These are phyloP conservation scores for Tillandsia fasciculata DNA, from an alignment of 176 grass and related monocot species.

Conservation along the genomic window DNA sequence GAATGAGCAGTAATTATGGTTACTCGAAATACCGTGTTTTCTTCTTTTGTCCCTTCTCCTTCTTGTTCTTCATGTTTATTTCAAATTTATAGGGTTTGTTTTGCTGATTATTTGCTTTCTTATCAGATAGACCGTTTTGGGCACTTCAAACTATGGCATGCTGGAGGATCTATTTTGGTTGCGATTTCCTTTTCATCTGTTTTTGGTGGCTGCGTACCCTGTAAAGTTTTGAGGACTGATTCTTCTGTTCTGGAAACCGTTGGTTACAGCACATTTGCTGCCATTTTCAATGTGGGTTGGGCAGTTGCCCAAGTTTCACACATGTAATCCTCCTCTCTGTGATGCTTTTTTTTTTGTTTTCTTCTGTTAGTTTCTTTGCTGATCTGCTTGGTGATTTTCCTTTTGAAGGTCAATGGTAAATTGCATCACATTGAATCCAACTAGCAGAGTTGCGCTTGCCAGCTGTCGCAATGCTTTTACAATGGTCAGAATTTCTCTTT, in stretches of 20 bases:
- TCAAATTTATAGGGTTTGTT: too few species aligned
- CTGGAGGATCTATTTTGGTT: conserved; percentile 84
- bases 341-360: conserved; percentile 16
- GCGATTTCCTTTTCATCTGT: conserved; percentile 95
- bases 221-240: conserved; percentile 56
- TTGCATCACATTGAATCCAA: conserved; percentile 89
- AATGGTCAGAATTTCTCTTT: conserved; percentile 53
- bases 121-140: conserved; percentile 91
- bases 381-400: conserved; percentile 5
- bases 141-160: conserved; percentile 97
- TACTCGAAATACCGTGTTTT: too few species aligned
- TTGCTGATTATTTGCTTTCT: conserved; percentile 5
- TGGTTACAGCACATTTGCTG: conserved; percentile 88
- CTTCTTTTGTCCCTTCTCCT: too few species aligned
- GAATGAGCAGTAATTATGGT: too few species aligned
- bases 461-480: conserved; percentile 99
- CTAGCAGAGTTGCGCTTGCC: conserved; percentile 84
- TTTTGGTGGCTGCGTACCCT: conserved; percentile 81
- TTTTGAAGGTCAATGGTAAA: conserved; percentile 92
- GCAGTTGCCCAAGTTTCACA: conserved; percentile 96
- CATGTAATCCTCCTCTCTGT: conserved; percentile 50
- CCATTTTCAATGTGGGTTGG: conserved; percentile 98
- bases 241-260: conserved; percentile 64
- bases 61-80: too few species aligned
- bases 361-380: conserved; percentile 8